Evolutionary conservation across 2,329 filamentous ascomycete genomes (phyloP).

Genomic region (Penicillium fuscoglaucum): DNA sequence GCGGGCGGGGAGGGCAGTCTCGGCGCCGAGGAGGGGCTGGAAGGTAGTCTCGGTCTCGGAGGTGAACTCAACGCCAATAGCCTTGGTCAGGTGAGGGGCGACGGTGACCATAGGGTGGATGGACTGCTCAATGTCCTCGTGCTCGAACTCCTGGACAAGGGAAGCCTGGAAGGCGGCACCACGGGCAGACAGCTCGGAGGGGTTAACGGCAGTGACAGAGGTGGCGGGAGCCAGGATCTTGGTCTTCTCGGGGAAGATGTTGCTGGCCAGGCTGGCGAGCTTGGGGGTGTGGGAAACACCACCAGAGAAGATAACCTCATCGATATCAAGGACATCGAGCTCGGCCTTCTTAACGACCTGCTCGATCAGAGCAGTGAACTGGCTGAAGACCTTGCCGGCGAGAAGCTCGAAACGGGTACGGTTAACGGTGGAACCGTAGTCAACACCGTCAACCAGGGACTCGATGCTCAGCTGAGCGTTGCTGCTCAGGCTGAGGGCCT

Average conservation of each 20-base stretch:
- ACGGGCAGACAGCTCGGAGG: constrained; percentile 82
- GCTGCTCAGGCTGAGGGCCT: constrained; percentile 81
- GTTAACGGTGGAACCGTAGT: constrained; percentile 92
- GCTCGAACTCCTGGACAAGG: constrained; percentile 90
- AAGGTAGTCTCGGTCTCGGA: constrained; percentile 67
- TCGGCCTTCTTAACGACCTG: constrained; percentile 85
- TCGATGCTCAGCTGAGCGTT: constrained; percentile 93
- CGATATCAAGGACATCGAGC: constrained; percentile 86
- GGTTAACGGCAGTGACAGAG: constrained; percentile 76
- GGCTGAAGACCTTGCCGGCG: constrained; percentile 79
- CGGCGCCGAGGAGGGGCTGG: constrained; percentile 74
- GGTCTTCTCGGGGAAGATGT: constrained; percentile 79
- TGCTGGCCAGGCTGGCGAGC: constrained; percentile 76
- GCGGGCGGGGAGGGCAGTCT: constrained; percentile 87
- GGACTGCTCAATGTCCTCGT: constrained; percentile 90
- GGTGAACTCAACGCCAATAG: constrained; percentile 79
- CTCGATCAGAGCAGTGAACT: constrained; percentile 83
- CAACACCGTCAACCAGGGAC: constrained; percentile 81
- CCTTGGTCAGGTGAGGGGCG: constrained; percentile 83
- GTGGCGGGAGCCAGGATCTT: constrained; percentile 81
- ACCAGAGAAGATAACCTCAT: constrained; percentile 90
- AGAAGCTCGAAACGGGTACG: constrained; percentile 89
- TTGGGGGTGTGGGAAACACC: constrained; percentile 92
- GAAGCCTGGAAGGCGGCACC: constrained; percentile 95
- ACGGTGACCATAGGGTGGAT: constrained; percentile 94